Evolutionary conservation across 73 alveolate genomes (phyloP).

Genomic region (Tetrahymena thermophila): DNA sequence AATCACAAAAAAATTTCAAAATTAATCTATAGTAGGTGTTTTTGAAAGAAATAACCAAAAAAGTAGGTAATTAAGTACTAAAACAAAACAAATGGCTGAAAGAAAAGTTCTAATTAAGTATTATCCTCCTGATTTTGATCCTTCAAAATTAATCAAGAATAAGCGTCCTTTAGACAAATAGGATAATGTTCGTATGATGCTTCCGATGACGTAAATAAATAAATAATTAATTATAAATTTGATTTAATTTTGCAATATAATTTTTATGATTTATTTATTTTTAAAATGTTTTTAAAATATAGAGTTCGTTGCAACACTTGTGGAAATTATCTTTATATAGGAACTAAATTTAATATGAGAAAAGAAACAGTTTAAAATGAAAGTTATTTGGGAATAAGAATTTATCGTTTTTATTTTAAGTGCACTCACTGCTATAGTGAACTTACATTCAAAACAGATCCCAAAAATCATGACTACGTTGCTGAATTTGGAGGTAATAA

Average conservation of each 20-base stretch:
- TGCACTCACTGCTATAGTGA: constrained; percentile 94
- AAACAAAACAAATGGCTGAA: constrained; percentile 84
- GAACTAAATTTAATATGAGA: constrained; percentile 97
- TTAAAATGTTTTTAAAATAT: not conserved
- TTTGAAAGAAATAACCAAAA: not conserved
- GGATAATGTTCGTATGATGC: constrained; percentile 89
- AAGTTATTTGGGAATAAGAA: constrained; percentile 90
- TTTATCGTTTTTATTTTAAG: constrained; percentile 90
- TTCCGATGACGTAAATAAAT: constrained; percentile 72
- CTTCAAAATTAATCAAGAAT: constrained; percentile 69
- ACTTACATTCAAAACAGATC: constrained; percentile 98
- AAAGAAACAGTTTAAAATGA: constrained; percentile 91
- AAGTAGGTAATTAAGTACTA: not conserved
- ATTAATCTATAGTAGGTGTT: not conserved
- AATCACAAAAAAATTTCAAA: not conserved
- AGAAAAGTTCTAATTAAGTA: constrained; percentile 90
- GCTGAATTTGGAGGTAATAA: constrained; percentile 85
- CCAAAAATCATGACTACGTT: constrained; percentile 95
- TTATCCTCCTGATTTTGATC: constrained; percentile 96
- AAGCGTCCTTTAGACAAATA: constrained; percentile 66
- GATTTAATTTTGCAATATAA: not conserved
- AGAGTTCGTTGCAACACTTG: constrained; percentile 82
- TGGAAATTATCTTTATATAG: constrained; percentile 93
- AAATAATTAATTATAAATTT: too few relatives aligned
- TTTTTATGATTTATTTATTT: too few relatives aligned